Base-by-base conservation (phyloP, 2,329 filamentous ascomycete species). In the Fusarium bactridioides region DNA sequence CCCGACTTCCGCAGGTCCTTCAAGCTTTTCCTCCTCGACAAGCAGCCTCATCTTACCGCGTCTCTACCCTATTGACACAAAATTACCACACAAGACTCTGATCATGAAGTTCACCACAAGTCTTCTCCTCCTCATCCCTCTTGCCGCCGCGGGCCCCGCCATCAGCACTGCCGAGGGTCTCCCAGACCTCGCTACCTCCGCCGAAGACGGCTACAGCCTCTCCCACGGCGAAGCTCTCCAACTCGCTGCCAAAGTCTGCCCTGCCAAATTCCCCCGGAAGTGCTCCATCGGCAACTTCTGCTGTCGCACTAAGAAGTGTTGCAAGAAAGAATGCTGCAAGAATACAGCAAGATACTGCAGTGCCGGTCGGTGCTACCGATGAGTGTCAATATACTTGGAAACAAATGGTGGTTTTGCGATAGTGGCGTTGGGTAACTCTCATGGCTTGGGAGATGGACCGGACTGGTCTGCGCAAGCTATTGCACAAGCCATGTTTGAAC, bases 241-340 rank as follows among this genome's bases (percentile, higher is more conserved):
- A 21, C 48, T 59, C 4, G 67, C 67, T 9, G 65, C 65, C 16
- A 35, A n/a, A 10, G 50, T 63, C 18, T 70, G 67, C 40, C 65
- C 67, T 21, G 55, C 65, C 55, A 70, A 69, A 5, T 70, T 57
- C n/a, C 67, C 67, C 11, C 31, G 65, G 27, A 60, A 69, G 23
- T 63, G 62, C 47, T 48, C 62, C 3, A 40, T 70, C 4, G 57
- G 47, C 0, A 56, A 53, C 16, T 67, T 70, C 2, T 71, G 69
- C 40, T 70, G 69, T 3, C 53, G 56, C 3, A 71, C 68, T 4
- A 67, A 66, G 10, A 71, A 71, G 38, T 71, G 61, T 19, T 71
- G 66, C 16, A 61, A 40, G 25, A 61, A 71, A 2, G 60, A 71
- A n/a, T 71, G 68, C 6, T 71, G 68, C 53, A 56, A 71, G 37